Conservation (phyloP, 208 protist genomes). For the Acanthamoeba quina region DNA sequence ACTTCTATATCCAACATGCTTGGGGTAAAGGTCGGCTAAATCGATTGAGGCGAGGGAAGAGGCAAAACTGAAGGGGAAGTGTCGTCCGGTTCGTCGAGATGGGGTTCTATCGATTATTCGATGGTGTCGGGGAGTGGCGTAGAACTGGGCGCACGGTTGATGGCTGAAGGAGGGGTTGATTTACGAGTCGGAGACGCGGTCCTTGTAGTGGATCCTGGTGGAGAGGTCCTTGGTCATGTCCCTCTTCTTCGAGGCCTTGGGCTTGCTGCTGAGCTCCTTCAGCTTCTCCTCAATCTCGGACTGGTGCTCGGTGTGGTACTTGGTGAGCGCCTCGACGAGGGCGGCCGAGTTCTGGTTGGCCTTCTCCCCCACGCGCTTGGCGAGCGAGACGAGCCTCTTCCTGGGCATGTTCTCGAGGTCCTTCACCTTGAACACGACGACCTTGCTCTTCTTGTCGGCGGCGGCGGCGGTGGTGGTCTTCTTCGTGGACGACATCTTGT, state of each 20-base stretch:
- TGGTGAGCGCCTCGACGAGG: slow-evolving; percentile 28
- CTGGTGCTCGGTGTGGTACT: slow-evolving; percentile 32
- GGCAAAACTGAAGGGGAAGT: slow-evolving; percentile 3
- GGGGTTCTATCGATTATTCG: slow-evolving; percentile 45
- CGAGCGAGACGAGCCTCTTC: slow-evolving; percentile 64
- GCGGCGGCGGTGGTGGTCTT: not conserved
- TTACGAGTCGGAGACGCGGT: slow-evolving; percentile 63
- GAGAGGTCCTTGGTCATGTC: slow-evolving; percentile 61
- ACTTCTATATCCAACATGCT: not conserved
- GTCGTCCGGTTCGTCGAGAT: not conserved
- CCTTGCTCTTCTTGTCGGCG: slow-evolving; percentile 45
- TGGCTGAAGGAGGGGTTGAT: not conserved
- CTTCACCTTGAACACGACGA: slow-evolving; percentile 47
- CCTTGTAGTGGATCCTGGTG: slow-evolving; percentile 64
- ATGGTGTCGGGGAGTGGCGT: not conserved
- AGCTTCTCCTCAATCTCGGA: slow-evolving; percentile 60
- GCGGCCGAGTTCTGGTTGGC: slow-evolving; percentile 53
- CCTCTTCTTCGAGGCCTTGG: slow-evolving; percentile 62
- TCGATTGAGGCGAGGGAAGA: not conserved
- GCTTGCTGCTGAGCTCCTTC: slow-evolving; percentile 38
- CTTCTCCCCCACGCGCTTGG: slow-evolving; percentile 41
- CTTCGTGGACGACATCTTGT: not conserved
- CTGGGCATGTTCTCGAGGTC: not conserved
- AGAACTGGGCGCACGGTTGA: not conserved
- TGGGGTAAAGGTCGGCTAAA: not conserved